A percentile compares a stretch with the other conserved stretches of the same genome.
These are phyloP conservation scores for Quercus wislizeni DNA, from an alignment of 306 rosid species.

Conservation along the genomic window DNA sequence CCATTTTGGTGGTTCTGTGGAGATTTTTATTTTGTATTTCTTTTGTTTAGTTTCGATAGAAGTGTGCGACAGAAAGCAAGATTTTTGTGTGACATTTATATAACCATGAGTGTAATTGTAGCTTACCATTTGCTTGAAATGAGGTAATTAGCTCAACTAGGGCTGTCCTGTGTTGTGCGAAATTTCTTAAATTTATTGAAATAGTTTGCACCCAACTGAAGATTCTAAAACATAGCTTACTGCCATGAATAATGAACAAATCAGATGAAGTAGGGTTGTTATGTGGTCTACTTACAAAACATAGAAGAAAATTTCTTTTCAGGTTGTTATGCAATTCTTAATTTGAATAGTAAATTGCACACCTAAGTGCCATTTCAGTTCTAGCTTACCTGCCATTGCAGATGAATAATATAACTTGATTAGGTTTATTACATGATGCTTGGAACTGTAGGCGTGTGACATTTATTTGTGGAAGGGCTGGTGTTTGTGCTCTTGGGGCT, in stretches of 20 bases:
- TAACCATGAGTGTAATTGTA: neutral
- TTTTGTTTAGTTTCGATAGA: neutral
- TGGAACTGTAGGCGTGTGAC: conserved; percentile 59
- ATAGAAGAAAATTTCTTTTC: neutral
- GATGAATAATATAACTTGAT: neutral
- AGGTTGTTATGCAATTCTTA: neutral
- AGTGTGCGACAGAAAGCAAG: neutral
- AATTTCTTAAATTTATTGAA: neutral
- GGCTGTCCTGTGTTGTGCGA: neutral
- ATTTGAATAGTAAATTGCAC: conserved; percentile 2
- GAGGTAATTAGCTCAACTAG: neutral
- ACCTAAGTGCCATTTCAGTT: neutral
- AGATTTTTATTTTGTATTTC: neutral
- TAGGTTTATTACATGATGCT: conserved; percentile 1
- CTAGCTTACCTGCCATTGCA: neutral
- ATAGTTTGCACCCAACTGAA: neutral
- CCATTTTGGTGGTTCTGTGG: neutral
- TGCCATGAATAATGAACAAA: neutral
- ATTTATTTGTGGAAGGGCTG: conserved; percentile 75
- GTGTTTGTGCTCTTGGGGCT: conserved; percentile 81
- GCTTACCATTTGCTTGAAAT: neutral
- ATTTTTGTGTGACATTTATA: neutral
- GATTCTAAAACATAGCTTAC: neutral
- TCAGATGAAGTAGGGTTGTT: neutral
- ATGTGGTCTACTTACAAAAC: neutral